These are phyloP conservation scores for Oryza longistaminata DNA, from an alignment of 176 grass and related monocot genomes.

Conservation along the genomic window DNA sequence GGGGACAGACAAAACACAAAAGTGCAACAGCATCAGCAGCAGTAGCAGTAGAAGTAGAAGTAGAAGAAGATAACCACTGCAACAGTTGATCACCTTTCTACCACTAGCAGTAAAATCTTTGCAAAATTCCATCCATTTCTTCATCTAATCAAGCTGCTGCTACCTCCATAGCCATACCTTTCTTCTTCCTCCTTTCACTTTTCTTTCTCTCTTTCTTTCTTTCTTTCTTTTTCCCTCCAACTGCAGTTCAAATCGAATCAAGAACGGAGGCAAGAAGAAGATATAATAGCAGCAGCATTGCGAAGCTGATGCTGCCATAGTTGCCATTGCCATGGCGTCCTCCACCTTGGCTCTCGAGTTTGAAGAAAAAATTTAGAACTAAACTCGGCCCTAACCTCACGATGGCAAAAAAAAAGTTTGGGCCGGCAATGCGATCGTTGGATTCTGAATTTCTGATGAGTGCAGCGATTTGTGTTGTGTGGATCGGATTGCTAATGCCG, in stretches of 20 bases:
- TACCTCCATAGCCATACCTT: not conserved
- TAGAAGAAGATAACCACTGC: not conserved
- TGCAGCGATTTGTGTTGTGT: too few relatives aligned
- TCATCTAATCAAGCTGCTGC: not conserved
- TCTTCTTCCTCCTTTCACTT: not conserved
- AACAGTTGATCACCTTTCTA: not conserved
- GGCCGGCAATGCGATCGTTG: too few relatives aligned
- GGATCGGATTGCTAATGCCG: too few relatives aligned
- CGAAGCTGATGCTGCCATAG: not conserved
- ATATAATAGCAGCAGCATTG: not conserved
- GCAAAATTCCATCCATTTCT: not conserved
- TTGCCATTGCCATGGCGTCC: constrained; percentile 43
- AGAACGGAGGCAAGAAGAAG: not conserved
- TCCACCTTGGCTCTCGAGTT: constrained; percentile 36
- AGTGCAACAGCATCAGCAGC: not conserved
- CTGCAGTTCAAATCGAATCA: constrained; percentile 49
- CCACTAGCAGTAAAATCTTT: not conserved
- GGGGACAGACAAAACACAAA: not conserved
- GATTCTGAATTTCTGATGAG: too few relatives aligned
- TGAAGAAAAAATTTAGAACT: too few relatives aligned
- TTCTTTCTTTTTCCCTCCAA: constrained; percentile 28
- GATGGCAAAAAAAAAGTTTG: too few relatives aligned
- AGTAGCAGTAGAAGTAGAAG: not conserved
- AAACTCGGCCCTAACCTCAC: too few relatives aligned
- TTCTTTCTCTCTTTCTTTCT: not conserved